These are phyloP conservation scores for Venustampulla echinocandica DNA, from an alignment of 495 filamentous ascomycete species.

Conservation along the genomic window DNA sequence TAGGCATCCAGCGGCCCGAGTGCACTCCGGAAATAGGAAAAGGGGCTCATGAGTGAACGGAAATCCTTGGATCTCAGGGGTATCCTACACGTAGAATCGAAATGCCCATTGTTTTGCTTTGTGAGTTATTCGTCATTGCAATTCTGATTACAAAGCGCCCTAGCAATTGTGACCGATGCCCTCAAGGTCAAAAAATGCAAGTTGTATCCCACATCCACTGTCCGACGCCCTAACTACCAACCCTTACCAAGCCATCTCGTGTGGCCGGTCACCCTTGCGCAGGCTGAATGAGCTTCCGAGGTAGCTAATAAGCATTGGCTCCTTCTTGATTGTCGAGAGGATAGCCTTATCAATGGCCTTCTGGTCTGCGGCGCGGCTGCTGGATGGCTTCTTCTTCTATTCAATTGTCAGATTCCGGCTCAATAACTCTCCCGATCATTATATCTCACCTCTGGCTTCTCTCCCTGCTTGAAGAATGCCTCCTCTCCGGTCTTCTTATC, in stretches of 20 bases:
- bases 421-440: background rate
- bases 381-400: constrained; percentile 93
- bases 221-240: constrained; percentile 15
- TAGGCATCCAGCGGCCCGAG: too few species aligned
- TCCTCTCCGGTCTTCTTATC: constrained; percentile 86
- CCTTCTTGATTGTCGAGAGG: constrained; percentile 89
- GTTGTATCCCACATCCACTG: constrained; percentile 15
- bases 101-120: constrained; percentile 15
- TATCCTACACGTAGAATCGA: too few species aligned
- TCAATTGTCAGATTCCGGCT: constrained; percentile 21
- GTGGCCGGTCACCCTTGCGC: constrained; percentile 95
- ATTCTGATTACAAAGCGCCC: constrained; percentile 29
- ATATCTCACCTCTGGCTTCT: constrained; percentile 80
- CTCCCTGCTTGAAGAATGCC: constrained; percentile 97
- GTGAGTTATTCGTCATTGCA: constrained; percentile 24
- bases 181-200: constrained; percentile 21
- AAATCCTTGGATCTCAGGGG: too few species aligned
- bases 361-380: constrained; percentile 88
- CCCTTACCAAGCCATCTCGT: constrained; percentile 86
- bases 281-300: constrained; percentile 89
- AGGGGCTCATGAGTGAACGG: too few species aligned
- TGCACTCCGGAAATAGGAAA: too few species aligned
- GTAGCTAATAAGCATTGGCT: constrained; percentile 78
- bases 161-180: constrained; percentile 24
- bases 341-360: constrained; percentile 94